Percentiles rank a stretch among this genome's conserved stretches.
Conservation (phyloP, 495 filamentous ascomycete species). For the Penicillium silybi region DNA sequence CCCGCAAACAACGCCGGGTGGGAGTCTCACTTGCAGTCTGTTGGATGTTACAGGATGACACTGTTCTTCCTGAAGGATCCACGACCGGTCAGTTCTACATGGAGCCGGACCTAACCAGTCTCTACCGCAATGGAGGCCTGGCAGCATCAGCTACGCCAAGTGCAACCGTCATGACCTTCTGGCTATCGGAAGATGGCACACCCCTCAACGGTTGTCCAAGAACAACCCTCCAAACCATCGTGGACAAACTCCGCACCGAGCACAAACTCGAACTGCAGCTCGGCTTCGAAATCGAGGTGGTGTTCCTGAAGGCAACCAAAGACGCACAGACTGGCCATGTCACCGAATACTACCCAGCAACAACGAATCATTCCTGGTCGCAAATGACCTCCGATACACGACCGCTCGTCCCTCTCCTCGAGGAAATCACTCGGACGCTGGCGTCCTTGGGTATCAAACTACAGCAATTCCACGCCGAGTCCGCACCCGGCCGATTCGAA, state of each 20-base stretch:
- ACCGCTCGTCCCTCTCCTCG: constrained; percentile 48
- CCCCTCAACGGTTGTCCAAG: constrained; percentile 53
- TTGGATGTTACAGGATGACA: constrained; percentile 52
- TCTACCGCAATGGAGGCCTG: constrained; percentile 50
- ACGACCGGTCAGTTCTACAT: constrained; percentile 58
- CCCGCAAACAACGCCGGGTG: constrained; percentile 50
- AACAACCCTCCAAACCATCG: constrained; percentile 47
- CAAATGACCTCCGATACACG: constrained; percentile 40
- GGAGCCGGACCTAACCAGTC: constrained; percentile 55
- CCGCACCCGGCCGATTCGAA: constrained; percentile 73
- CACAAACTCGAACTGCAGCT: constrained; percentile 52
- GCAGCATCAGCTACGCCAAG: constrained; percentile 13
- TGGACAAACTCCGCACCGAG: constrained; percentile 40
- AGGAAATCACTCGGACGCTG: constrained; percentile 59
- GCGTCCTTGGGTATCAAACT: constrained; percentile 59
- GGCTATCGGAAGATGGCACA: constrained; percentile 42
- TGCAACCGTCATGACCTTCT: constrained; percentile 57
- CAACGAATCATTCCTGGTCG: constrained; percentile 49
- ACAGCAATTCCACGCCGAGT: constrained; percentile 76
- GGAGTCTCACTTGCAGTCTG: constrained; percentile 53
- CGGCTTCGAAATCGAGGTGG: constrained; percentile 83
- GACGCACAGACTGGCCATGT: constrained; percentile 10
- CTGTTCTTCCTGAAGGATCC: constrained; percentile 29
- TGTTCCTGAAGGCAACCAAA: constrained; percentile 52
- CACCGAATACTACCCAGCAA: constrained; percentile 17